A percentile compares a stretch with the other conserved stretches of the same genome.
Conservation (phyloP, 1,284 basidiomycete genomes). For the Ceratorhiza oryzae-sativae region DNA sequence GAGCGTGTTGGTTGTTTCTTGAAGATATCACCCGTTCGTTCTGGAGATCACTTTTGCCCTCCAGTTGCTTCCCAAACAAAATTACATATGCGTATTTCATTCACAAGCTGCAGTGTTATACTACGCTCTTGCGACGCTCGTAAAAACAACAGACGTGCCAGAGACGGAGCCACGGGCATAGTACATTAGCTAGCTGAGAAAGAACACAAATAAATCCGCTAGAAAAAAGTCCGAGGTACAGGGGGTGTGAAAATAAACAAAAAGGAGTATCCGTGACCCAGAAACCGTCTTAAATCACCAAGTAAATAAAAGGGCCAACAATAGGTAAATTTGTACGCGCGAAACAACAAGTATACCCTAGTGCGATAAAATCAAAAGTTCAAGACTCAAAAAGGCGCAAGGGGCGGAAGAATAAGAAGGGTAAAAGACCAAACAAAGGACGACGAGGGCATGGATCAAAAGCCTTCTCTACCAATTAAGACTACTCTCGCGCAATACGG, state of each 20-base stretch:
- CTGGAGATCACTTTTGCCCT: too few relatives aligned
- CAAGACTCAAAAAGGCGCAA: not conserved
- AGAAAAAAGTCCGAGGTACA: not conserved
- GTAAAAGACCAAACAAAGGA: not conserved
- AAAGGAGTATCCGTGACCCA: conserved; percentile 9
- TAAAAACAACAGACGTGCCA: not conserved
- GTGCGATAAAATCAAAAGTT: not conserved
- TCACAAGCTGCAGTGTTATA: not conserved
- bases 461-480: conserved; percentile 67
- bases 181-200: conserved; percentile 4
- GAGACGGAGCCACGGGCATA: not conserved
- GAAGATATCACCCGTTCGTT: too few relatives aligned
- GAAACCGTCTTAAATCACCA: conserved; percentile 7
- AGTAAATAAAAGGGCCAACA: conserved; percentile 19
- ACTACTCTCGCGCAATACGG: conserved; percentile 71
- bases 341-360: conserved; percentile 15
- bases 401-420: not conserved
- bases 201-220: conserved; percentile 1
- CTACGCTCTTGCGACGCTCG: not conserved
- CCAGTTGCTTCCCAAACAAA: not conserved
- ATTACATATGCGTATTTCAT: not conserved
- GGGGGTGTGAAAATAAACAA: not conserved
- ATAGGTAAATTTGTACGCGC: conserved; percentile 17
- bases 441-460: not conserved
- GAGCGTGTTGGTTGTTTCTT: too few relatives aligned